A percentile compares a stretch with the other conserved stretches of the same genome.
phyloP scores from a whole-genome alignment of 2,329 filamentous ascomycete genomes.

The Nemania diffusa region DNA sequence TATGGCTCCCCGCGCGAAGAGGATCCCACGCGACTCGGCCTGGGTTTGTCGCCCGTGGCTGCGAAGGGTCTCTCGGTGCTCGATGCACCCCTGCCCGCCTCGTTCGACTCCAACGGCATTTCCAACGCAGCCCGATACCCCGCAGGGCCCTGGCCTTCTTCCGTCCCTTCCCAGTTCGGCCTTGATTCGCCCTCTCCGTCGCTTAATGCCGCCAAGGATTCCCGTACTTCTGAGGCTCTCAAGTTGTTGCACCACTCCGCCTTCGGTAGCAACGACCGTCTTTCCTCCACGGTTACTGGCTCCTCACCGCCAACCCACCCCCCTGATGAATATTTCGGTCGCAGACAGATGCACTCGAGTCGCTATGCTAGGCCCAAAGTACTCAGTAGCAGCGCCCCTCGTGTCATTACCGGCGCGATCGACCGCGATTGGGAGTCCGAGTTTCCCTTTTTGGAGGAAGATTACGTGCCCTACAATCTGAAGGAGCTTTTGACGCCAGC shows the following conservation, averaged over 20 bases:
- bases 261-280: slow-evolving; percentile 73
- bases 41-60: slow-evolving; percentile 80
- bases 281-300: slow-evolving; percentile 59
- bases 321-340: slow-evolving; percentile 71
- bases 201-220: slow-evolving; percentile 69
- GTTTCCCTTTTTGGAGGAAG: slow-evolving; percentile 84
- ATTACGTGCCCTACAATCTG: slow-evolving; percentile 80
- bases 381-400: slow-evolving; percentile 75
- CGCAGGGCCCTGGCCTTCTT: slow-evolving; percentile 85
- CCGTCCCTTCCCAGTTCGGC: slow-evolving; percentile 90
- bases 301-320: slow-evolving; percentile 49
- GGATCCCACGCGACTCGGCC: slow-evolving; percentile 65
- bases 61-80: slow-evolving; percentile 84
- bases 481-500: slow-evolving; percentile 74
- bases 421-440: slow-evolving; percentile 72
- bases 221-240: slow-evolving; percentile 70
- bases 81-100: slow-evolving; percentile 91
- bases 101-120: slow-evolving; percentile 95
- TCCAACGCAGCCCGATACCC: slow-evolving; percentile 87
- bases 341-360: slow-evolving; percentile 77
- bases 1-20: slow-evolving; percentile 89
- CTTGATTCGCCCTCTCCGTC: slow-evolving; percentile 86
- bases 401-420: slow-evolving; percentile 69
- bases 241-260: slow-evolving; percentile 74
- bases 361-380: slow-evolving; percentile 73